These are phyloP conservation scores for Arthroderma uncinatum DNA, from an alignment of 2,329 filamentous ascomycete genomes.

Conservation along the genomic window DNA sequence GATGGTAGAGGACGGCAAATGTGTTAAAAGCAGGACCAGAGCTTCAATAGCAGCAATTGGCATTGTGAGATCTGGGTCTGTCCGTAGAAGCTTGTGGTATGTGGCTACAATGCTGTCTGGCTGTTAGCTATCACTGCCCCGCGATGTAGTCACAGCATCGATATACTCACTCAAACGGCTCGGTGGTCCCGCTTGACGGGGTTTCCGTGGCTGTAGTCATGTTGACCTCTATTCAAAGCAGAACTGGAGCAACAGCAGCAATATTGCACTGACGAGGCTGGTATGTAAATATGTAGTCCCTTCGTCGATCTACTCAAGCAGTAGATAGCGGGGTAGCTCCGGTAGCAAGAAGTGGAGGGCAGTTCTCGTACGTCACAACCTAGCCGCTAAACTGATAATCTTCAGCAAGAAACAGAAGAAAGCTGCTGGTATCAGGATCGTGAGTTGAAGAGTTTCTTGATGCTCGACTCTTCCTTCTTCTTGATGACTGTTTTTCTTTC, in stretches of 20 bases:
- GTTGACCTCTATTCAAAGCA: not conserved
- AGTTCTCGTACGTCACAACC: too few species aligned
- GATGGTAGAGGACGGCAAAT: slow-evolving; percentile 71
- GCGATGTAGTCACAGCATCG: not conserved
- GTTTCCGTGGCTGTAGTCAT: slow-evolving; percentile 8
- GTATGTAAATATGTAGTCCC: too few species aligned
- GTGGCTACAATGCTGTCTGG: slow-evolving; percentile 47
- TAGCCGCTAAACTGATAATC: too few species aligned
- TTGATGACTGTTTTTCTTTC: not conserved
- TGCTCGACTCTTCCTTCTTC: not conserved
- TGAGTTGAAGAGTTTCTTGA: too few species aligned
- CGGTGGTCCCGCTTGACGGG: slow-evolving; percentile 13
- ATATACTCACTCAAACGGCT: slow-evolving; percentile 30
- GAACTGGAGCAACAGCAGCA: not conserved
- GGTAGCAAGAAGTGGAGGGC: too few species aligned
- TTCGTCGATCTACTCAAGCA: too few species aligned
- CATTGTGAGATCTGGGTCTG: slow-evolving; percentile 81
- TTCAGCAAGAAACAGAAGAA: too few species aligned
- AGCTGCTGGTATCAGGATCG: too few species aligned
- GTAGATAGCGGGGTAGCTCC: not conserved
- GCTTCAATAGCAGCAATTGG: slow-evolving; percentile 90
- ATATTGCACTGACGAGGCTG: too few species aligned
- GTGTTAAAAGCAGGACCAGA: slow-evolving; percentile 72
- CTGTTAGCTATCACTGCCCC: slow-evolving; percentile 8
- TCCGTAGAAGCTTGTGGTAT: slow-evolving; percentile 52